phyloP scores from a whole-genome alignment of 257 asterid genomes.

The Lycium barbarum region DNA sequence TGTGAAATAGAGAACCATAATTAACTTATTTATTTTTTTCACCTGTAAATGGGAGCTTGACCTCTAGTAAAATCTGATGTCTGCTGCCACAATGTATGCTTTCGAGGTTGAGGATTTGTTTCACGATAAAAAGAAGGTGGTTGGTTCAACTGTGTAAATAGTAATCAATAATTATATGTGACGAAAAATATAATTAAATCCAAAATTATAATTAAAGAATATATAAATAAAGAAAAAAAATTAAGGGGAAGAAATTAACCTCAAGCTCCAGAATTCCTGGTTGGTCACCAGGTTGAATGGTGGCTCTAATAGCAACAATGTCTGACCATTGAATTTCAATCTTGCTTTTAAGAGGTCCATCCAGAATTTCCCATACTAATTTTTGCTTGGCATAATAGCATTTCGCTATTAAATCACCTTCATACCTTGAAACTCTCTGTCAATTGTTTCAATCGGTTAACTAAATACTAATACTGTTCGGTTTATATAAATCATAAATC shows the following conservation, averaged over 20 bases:
- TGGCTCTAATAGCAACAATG: conserved; percentile 62
- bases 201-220: background rate
- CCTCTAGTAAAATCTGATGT: conserved; percentile 73
- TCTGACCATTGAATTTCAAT: conserved; percentile 79
- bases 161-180: background rate
- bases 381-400: conserved; percentile 65
- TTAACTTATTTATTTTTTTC: background rate
- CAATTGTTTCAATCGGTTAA: background rate
- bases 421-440: conserved; percentile 56
- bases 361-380: conserved; percentile 80
- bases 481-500: too few species aligned
- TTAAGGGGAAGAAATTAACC: conserved; percentile 39
- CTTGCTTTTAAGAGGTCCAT: conserved; percentile 70
- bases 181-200: background rate
- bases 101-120: conserved; percentile 68
- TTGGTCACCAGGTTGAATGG: conserved; percentile 22
- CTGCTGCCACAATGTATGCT: conserved; percentile 75
- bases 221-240: too few species aligned
- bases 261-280: conserved; percentile 63
- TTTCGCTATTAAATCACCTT: conserved; percentile 71
- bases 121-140: conserved; percentile 68
- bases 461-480: too few species aligned
- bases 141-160: conserved; percentile 51
- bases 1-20: background rate
- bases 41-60: conserved; percentile 73